These are phyloP conservation scores for Pezizomycotina sp. DNA, from an alignment of 2,329 filamentous ascomycete species.

Conservation along the genomic window DNA sequence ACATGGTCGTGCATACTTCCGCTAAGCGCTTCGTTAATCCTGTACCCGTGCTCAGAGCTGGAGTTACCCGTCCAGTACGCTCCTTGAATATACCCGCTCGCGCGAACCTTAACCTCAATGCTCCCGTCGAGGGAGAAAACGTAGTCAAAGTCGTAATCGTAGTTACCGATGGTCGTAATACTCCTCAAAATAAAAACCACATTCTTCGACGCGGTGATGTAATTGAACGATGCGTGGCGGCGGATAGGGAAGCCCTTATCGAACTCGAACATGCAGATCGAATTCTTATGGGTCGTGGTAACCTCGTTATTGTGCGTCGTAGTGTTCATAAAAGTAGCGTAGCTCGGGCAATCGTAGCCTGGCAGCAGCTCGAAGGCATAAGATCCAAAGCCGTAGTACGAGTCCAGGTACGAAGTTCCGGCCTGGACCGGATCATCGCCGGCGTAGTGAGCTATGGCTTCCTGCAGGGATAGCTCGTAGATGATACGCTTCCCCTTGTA, in stretches of 20 bases:
- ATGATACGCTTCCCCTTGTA: slow-evolving; percentile 40
- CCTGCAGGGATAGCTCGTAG: slow-evolving; percentile 41
- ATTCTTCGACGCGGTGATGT: slow-evolving; percentile 25
- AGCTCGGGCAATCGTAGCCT: slow-evolving; percentile 38
- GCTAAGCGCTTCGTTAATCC: slow-evolving; percentile 35
- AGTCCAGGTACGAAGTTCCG: slow-evolving; percentile 35
- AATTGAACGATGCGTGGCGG: slow-evolving; percentile 32
- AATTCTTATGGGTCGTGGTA: slow-evolving; percentile 32
- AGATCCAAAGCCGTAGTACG: slow-evolving; percentile 35
- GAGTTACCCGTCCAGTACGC: slow-evolving; percentile 34
- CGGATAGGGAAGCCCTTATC: slow-evolving; percentile 36
- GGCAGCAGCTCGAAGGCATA: slow-evolving; percentile 34
- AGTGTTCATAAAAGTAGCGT: slow-evolving; percentile 34
- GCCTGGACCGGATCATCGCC: slow-evolving; percentile 35
- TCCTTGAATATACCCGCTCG: slow-evolving; percentile 40
- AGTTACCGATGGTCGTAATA: slow-evolving; percentile 39
- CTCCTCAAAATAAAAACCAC: slow-evolving; percentile 34
- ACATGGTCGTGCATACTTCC: slow-evolving; percentile 42
- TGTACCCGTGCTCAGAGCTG: slow-evolving; percentile 37
- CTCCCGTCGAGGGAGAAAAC: slow-evolving; percentile 38
- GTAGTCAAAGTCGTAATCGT: slow-evolving; percentile 39
- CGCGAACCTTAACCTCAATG: slow-evolving; percentile 37
- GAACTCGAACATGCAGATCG: slow-evolving; percentile 42
- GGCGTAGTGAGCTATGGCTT: slow-evolving; percentile 40
- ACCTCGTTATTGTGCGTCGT: slow-evolving; percentile 19